Evolutionary conservation across 352 stramenopile species (phyloP).

Genomic region (Blastocystis sp.): DNA sequence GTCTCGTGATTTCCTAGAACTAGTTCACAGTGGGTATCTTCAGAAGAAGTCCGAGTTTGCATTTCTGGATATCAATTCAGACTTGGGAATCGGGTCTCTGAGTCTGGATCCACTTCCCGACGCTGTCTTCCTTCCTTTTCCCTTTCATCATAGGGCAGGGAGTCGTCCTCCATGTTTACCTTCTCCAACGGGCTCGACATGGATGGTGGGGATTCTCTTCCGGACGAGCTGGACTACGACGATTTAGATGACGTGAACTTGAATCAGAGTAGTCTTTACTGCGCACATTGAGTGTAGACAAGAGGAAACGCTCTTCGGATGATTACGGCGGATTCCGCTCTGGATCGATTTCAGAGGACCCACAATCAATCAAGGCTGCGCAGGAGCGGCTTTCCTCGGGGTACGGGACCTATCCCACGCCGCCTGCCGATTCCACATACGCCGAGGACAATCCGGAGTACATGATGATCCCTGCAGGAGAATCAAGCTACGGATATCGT

Average conservation of each 20-base stretch:
- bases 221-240: slow-evolving; percentile 28
- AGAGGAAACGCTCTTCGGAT: slow-evolving; percentile 1
- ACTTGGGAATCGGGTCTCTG: slow-evolving; percentile 27
- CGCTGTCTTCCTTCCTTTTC: background rate
- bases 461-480: background rate
- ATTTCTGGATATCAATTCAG: slow-evolving; percentile 51
- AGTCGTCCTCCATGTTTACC: slow-evolving; percentile 21
- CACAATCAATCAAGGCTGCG: background rate
- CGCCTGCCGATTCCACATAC: background rate
- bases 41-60: slow-evolving; percentile 65
- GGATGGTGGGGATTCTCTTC: background rate
- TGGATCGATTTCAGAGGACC: background rate
- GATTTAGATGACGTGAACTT: slow-evolving; percentile 17
- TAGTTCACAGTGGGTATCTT: slow-evolving; percentile 58
- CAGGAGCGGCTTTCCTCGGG: background rate
- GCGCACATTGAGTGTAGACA: slow-evolving; percentile 1
- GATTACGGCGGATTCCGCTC: slow-evolving; percentile 6
- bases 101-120: slow-evolving; percentile 8
- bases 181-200: background rate
- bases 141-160: background rate
- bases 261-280: background rate
- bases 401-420: background rate
- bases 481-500: background rate
- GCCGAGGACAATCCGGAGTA: background rate
- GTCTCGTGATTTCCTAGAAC: background rate